Base-by-base conservation (phyloP, 1,139 yeast genomes). In the Candida tropicalis region DNA sequence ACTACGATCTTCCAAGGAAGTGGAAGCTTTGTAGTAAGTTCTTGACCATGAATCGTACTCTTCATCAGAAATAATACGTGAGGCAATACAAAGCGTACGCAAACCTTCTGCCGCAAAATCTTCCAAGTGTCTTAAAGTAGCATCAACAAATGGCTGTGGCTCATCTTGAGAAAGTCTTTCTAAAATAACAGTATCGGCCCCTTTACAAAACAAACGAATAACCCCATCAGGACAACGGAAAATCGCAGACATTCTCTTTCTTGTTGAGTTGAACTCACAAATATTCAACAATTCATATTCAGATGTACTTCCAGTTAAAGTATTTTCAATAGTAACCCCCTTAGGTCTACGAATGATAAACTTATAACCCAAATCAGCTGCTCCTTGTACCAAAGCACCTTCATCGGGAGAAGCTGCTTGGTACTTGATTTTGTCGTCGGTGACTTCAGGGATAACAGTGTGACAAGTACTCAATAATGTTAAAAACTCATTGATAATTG, bases 341-440 rank as follows among this genome's bases (percentile, higher is more conserved):
- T 84, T 84, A 6, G 99, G 99, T 44, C 83, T 82, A 67, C 99
- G 87, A 38, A 90, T 81, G 10, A 79, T 77, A 60, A 95, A 95
- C 51, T 78, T 84, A 61, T 86, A 93, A 0, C 97, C 98, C 43
- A 93, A 71, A 56, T 73, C 75, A 0, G 70, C 95, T 15, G 97
- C 99, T 46, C 99, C 99, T 56, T 93, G 91, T 3, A 95, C 99
- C 50, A 95, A 73, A 0, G 99, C 99, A 44, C 99, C 99, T 70
- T 95, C 99, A 67, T 95, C 99, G 1, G 99, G 99, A 2, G 98
- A 91, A 0, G 99, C 97, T 0, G 99, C 99, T 66, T 95, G 99
- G 60, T 95, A 95, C 61, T 88, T 91, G 52, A 93, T 84, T 1
- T 72, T 57, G 0, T 87, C 87, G 2, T 75, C 83, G 47, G 76